Percentiles rank a stretch among this genome's conserved stretches.
These are phyloP conservation scores for Simplicillium aogashimaense DNA, from an alignment of 2,329 filamentous ascomycete species.

Conservation along the genomic window DNA sequence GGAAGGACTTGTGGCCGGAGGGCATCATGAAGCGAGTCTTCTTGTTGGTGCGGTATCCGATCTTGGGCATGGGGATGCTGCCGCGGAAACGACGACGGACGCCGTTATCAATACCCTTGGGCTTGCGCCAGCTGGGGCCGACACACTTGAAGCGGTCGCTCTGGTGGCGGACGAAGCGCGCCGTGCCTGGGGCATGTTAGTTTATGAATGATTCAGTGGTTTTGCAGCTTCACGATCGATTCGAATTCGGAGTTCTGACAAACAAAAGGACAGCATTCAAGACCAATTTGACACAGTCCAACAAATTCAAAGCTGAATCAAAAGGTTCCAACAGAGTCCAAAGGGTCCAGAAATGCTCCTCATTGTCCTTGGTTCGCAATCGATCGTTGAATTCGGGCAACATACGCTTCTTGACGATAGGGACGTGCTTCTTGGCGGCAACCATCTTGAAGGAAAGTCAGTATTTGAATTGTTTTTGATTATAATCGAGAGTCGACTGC, in stretches of 20 bases:
- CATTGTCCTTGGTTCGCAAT: constrained; percentile 1
- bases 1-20: constrained; percentile 99
- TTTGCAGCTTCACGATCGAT: no score
- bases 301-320: no score
- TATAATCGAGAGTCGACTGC: background rate
- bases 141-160: constrained; percentile 94
- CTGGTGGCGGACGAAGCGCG: constrained; percentile 96
- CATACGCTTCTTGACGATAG: constrained; percentile 99
- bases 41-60: constrained; percentile 98
- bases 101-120: constrained; percentile 99
- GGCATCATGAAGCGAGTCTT: constrained; percentile 99
- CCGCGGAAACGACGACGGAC: constrained; percentile 97
- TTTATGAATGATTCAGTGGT: no score
- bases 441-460: constrained; percentile 63
- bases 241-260: no score
- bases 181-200: constrained; percentile 57
- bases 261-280: no score
- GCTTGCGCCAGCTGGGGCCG: constrained; percentile 90
- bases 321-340: constrained; percentile 2
- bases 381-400: constrained; percentile 22
- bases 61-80: constrained; percentile 94
- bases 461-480: constrained; percentile 12
- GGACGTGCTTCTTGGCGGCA: constrained; percentile 97
- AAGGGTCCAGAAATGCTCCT: constrained; percentile 5
- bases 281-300: no score